These are phyloP conservation scores for Nothopassalora personata DNA, from an alignment of 2,329 filamentous ascomycete species.

Conservation along the genomic window DNA sequence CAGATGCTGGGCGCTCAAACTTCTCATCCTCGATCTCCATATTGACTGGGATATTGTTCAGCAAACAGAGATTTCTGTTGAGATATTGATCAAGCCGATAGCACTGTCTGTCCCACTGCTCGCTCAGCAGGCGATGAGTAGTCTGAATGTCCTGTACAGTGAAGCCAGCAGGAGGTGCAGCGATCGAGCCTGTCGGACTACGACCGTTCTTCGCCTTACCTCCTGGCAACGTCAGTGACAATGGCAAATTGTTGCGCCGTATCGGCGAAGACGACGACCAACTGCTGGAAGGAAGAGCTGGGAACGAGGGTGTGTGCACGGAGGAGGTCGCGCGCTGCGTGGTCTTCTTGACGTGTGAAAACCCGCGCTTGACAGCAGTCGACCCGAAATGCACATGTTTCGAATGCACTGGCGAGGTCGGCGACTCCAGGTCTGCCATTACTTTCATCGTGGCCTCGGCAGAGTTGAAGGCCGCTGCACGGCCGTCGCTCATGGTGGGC, in stretches of 20 bases:
- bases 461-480: slow-evolving; percentile 54
- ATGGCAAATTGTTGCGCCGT: slow-evolving; percentile 14
- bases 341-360: slow-evolving; percentile 30
- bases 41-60: slow-evolving; percentile 39
- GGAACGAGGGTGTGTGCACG: slow-evolving; percentile 29
- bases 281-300: slow-evolving; percentile 19
- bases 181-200: slow-evolving; percentile 9
- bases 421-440: slow-evolving; percentile 27
- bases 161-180: slow-evolving; percentile 24
- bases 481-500: slow-evolving; percentile 58
- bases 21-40: slow-evolving; percentile 45
- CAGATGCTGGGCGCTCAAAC: slow-evolving; percentile 40
- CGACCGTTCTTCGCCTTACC: slow-evolving; percentile 20
- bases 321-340: slow-evolving; percentile 26
- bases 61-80: slow-evolving; percentile 43
- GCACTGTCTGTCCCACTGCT: slow-evolving; percentile 48
- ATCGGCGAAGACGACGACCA: slow-evolving; percentile 10
- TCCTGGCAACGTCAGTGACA: slow-evolving; percentile 25
- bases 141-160: slow-evolving; percentile 49
- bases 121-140: slow-evolving; percentile 43
- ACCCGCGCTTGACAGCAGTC: slow-evolving; percentile 28
- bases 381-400: slow-evolving; percentile 12
- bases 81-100: slow-evolving; percentile 45
- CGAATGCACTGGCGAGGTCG: slow-evolving; percentile 14
- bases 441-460: slow-evolving; percentile 32